Percentiles rank a stretch among this genome's conserved stretches.
These are phyloP conservation scores for Prillingera fragicola DNA, from an alignment of 1,284 basidiomycete genomes.

Conservation along the genomic window DNA sequence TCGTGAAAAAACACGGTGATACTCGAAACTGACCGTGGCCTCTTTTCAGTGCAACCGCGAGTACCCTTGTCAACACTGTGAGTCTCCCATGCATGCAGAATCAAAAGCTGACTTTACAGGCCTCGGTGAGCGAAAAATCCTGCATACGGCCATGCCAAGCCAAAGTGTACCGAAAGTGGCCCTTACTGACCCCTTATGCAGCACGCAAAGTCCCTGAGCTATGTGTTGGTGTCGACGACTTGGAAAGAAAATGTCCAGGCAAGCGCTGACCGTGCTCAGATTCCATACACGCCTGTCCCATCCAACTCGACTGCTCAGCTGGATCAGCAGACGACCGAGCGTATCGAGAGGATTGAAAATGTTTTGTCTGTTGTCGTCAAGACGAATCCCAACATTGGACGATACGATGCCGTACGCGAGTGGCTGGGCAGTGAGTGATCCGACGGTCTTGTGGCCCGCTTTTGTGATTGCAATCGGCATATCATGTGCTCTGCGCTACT, in stretches of 20 bases:
- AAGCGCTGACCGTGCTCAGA: slow-evolving; percentile 21
- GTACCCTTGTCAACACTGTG: slow-evolving; percentile 49
- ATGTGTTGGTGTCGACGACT: slow-evolving; percentile 32
- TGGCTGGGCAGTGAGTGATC: slow-evolving; percentile 34
- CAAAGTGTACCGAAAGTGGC: neutral
- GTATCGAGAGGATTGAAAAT: slow-evolving; percentile 40
- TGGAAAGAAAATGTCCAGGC: no score
- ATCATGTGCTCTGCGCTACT: neutral
- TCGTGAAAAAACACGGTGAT: neutral
- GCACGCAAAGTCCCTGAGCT: slow-evolving; percentile 48
- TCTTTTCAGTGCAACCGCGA: slow-evolving; percentile 45
- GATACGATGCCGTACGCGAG: slow-evolving; percentile 38
- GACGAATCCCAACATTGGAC: slow-evolving; percentile 36
- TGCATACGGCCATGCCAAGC: neutral
- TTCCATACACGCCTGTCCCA: slow-evolving; percentile 43
- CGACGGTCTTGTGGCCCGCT: neutral
- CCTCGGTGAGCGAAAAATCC: slow-evolving; percentile 17
- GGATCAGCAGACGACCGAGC: slow-evolving; percentile 30
- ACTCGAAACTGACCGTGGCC: slow-evolving; percentile 5
- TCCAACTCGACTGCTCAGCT: slow-evolving; percentile 16
- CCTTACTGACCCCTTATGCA: slow-evolving; percentile 9
- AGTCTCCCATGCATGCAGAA: slow-evolving; percentile 10
- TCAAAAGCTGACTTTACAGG: slow-evolving; percentile 17
- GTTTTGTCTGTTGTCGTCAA: slow-evolving; percentile 38
- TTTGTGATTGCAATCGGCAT: slow-evolving; percentile 5